Evolutionary conservation across 805 yeast species (phyloP).

Genomic region (Cyberlindnera maclurae): DNA sequence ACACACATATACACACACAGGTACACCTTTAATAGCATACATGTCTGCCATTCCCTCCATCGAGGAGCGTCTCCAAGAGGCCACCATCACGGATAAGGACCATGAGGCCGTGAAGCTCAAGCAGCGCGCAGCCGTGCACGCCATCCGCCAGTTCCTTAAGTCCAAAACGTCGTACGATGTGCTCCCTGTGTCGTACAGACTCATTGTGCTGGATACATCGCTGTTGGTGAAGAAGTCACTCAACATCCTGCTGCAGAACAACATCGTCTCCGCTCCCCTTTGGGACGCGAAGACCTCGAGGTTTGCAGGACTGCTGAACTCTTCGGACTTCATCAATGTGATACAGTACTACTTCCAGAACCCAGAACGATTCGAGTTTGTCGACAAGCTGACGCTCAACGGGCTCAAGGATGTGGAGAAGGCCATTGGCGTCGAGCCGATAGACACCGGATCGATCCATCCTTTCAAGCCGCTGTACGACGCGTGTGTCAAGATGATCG

Average conservation of each 20-base stretch:
- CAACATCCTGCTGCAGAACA: constrained; percentile 84
- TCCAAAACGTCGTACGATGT: constrained; percentile 95
- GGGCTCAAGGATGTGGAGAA: constrained; percentile 83
- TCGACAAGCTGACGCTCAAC: constrained; percentile 77
- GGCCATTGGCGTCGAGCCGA: constrained; percentile 77
- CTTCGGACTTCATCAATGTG: constrained; percentile 89
- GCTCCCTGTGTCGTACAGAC: constrained; percentile 86
- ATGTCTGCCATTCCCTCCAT: constrained; percentile 17
- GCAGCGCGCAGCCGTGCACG: constrained; percentile 69
- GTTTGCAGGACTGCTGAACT: constrained; percentile 91
- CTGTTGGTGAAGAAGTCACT: constrained; percentile 83
- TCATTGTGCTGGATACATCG: constrained; percentile 90
- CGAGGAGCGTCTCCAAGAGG: constrained; percentile 19
- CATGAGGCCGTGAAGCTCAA: constrained; percentile 7
- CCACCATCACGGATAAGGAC: constrained; percentile 14
- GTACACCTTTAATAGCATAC: background rate
- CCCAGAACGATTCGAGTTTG: constrained; percentile 82
- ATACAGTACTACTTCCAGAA: constrained; percentile 87
- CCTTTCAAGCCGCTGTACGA: constrained; percentile 87
- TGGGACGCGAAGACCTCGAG: constrained; percentile 88
- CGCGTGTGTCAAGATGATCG: constrained; percentile 88
- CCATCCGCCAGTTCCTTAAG: constrained; percentile 76
- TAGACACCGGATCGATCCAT: constrained; percentile 82
- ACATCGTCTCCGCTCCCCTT: constrained; percentile 92
- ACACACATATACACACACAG: background rate